A percentile compares a stretch with the other conserved stretches of the same genome.
Conservation (phyloP, 2,329 filamentous ascomycete genomes). For the Xylariaceae sp. region DNA sequence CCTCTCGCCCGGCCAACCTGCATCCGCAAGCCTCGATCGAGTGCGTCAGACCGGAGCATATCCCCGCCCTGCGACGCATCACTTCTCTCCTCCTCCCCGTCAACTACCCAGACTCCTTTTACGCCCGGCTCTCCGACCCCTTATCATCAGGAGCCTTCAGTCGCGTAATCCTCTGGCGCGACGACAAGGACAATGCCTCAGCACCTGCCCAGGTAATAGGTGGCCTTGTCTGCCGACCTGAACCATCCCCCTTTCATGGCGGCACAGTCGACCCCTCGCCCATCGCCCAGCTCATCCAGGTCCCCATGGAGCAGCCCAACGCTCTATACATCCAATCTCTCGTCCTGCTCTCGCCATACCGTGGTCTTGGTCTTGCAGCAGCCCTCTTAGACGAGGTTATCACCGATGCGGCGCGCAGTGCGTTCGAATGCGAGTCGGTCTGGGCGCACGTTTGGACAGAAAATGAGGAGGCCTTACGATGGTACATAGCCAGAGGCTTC, state of each 20-base stretch:
- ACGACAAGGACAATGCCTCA: slow-evolving; percentile 37
- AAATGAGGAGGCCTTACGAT: slow-evolving; percentile 57
- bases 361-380: slow-evolving; percentile 53
- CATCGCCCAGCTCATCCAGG: neutral
- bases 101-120: slow-evolving; percentile 60
- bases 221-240: slow-evolving; percentile 57
- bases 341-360: slow-evolving; percentile 58
- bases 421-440: slow-evolving; percentile 39
- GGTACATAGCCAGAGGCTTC: slow-evolving; percentile 59
- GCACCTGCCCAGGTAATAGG: slow-evolving; percentile 49
- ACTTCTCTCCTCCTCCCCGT: slow-evolving; percentile 61
- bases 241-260: slow-evolving; percentile 39
- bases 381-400: slow-evolving; percentile 51
- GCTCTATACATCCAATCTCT: slow-evolving; percentile 62
- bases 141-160: slow-evolving; percentile 49
- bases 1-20: slow-evolving; percentile 32
- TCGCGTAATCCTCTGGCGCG: slow-evolving; percentile 54
- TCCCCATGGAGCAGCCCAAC: slow-evolving; percentile 32
- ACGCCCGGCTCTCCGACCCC: slow-evolving; percentile 49
- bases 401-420: slow-evolving; percentile 35
- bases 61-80: slow-evolving; percentile 57
- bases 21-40: slow-evolving; percentile 49
- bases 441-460: slow-evolving; percentile 66
- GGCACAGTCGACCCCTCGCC: slow-evolving; percentile 2
- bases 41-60: slow-evolving; percentile 45